Evolutionary conservation across 768 basidiomycete species (phyloP).

Genomic region (Pleurotus tuber-regium): DNA sequence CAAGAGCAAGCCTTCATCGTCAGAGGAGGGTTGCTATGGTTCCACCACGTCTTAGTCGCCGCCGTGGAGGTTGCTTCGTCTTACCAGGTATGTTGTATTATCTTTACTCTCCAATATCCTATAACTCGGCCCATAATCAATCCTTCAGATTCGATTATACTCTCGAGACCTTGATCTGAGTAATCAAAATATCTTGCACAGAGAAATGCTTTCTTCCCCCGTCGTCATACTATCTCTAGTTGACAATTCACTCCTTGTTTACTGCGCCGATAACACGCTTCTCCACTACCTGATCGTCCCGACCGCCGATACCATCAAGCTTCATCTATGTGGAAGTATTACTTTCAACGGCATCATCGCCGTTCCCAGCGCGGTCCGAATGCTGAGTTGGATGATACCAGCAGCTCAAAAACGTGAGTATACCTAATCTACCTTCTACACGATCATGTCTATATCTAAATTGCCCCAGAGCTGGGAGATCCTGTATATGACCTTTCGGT

Average conservation of each 20-base stretch:
- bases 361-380: slow-evolving; percentile 78
- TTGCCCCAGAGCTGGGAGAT: slow-evolving; percentile 81
- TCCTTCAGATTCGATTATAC: slow-evolving; percentile 79
- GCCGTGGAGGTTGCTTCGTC: slow-evolving; percentile 82
- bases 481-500: slow-evolving; percentile 89
- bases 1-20: slow-evolving; percentile 90
- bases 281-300: slow-evolving; percentile 91
- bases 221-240: slow-evolving; percentile 88
- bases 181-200: slow-evolving; percentile 79
- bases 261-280: slow-evolving; percentile 91
- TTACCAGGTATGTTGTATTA: slow-evolving; percentile 57
- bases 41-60: slow-evolving; percentile 90
- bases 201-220: slow-evolving; percentile 71
- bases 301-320: slow-evolving; percentile 75
- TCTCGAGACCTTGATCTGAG: slow-evolving; percentile 88
- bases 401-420: slow-evolving; percentile 87
- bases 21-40: slow-evolving; percentile 92
- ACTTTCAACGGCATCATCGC: slow-evolving; percentile 89
- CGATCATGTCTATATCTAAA: slow-evolving; percentile 3
- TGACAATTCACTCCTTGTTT: slow-evolving; percentile 93
- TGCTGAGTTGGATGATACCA: slow-evolving; percentile 97
- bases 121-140: slow-evolving; percentile 4
- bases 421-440: neutral
- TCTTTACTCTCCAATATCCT: neutral
- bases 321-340: slow-evolving; percentile 93